Base-by-base conservation (phyloP, 192 early-diverging fungal genomes). In the Lobulomyces angularis region DNA sequence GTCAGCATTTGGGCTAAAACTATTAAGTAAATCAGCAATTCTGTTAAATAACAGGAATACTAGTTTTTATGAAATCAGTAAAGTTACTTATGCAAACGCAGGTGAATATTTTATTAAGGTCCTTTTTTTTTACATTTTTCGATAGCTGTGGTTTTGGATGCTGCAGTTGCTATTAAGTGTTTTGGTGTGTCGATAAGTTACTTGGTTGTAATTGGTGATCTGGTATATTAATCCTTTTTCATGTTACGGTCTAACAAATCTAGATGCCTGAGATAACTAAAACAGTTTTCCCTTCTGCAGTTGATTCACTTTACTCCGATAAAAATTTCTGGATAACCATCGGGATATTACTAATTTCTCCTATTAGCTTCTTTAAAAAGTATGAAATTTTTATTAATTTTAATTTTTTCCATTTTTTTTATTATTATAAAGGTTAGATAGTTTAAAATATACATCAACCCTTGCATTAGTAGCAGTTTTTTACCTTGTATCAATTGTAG, bases 161-260 rank as follows among this genome's bases (percentile, higher is more conserved):
- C 81, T 12, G 92, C 95, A n/a, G 95, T 98, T 56, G 89, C 92
- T 3, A 71, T 98, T 53, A 98, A 98, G 50, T 98, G 95, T 50
- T 98, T 98, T 69, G 92, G 92, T 23, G 95, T 97, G 14, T 79
- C 80, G 14, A 77, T 95, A 27, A 87, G 83, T 2, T 98, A 98
- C 51, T 56, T 98, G 24, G 88, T 98, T 29, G 93, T 98, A 37
- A 80, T 86, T 47, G 88, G 92, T 45, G 89, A 92, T 36, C 56
- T 96, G 42, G 86, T 97, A 78, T 8, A 56, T 62, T 9, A 19
- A 6, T 44, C 45, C 6, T 11, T 8, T 21, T 9, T 50, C 42
- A 31, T 11, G 22, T 31, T 21, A 18, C 22, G 40, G 8, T 31
- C 9, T 36, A 46, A 21, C 18, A 20, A 46, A 47, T 26, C 25